Evolutionary conservation across 768 basidiomycete species (phyloP).

Genomic region (Boletus rubescentipes): DNA sequence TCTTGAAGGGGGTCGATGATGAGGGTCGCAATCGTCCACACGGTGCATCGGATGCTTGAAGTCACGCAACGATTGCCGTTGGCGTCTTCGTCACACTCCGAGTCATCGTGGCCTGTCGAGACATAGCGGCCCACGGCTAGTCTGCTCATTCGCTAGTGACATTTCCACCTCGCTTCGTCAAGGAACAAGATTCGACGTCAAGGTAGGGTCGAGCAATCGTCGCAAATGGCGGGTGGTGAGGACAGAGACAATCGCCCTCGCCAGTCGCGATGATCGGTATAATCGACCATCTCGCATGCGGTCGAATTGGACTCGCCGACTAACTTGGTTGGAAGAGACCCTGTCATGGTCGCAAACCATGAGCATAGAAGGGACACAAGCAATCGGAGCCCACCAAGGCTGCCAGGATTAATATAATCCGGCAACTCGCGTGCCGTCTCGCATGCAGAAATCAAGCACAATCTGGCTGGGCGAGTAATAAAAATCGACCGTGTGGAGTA

Average conservation of each 20-base stretch:
- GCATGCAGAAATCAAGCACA: not conserved
- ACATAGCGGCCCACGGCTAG: not conserved
- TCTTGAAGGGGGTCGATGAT: not conserved
- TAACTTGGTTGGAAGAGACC: no score
- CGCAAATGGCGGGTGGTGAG: not conserved
- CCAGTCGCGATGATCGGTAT: no score
- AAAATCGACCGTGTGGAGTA: no score
- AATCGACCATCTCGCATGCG: no score
- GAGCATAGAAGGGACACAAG: no score
- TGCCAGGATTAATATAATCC: no score
- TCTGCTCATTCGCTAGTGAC: not conserved
- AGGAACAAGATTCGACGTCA: not conserved
- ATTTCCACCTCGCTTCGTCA: not conserved
- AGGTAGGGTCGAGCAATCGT: not conserved
- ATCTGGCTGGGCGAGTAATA: not conserved
- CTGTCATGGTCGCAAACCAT: no score
- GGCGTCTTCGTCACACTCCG: not conserved
- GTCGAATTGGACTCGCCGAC: no score
- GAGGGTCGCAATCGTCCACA: not conserved
- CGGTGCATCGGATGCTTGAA: not conserved
- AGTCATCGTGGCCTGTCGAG: not conserved
- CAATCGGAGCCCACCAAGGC: no score
- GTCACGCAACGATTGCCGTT: not conserved
- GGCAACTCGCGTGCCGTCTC: not conserved
- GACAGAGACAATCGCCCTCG: not conserved